phyloP scores from a whole-genome alignment of 106 monocot species.

The Phalaenopsis aphrodite region DNA sequence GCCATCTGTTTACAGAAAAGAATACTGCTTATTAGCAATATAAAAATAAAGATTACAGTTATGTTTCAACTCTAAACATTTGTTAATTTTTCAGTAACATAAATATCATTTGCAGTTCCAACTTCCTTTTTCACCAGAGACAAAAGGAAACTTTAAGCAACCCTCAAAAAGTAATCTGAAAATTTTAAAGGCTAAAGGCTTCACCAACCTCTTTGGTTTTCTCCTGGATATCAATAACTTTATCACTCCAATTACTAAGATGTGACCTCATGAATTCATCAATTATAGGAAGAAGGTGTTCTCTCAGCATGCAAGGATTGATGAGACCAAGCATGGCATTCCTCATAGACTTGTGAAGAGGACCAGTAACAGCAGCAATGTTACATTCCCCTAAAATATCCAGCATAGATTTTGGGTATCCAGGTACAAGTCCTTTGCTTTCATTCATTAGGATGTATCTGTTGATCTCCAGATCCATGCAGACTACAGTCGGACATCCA shows the following conservation, averaged over 20 bases:
- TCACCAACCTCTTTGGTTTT: constrained; percentile 73
- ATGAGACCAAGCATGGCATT: constrained; percentile 58
- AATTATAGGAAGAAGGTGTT: constrained; percentile 63
- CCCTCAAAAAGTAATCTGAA: too few species aligned
- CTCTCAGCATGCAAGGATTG: constrained; percentile 59
- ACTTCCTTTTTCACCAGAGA: background rate
- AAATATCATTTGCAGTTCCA: background rate
- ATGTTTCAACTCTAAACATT: background rate
- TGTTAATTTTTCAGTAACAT: background rate
- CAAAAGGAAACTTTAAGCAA: background rate
- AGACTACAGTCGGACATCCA: constrained; percentile 87
- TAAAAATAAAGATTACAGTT: background rate
- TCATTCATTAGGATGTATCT: constrained; percentile 80
- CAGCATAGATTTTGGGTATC: constrained; percentile 91
- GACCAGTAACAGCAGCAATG: constrained; percentile 80
- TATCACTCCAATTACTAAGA: constrained; percentile 40
- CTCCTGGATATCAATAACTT: constrained; percentile 65
- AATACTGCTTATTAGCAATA: background rate
- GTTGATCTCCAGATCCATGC: constrained; percentile 92
- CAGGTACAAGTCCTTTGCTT: constrained; percentile 78
- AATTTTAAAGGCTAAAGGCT: background rate
- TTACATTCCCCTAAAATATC: constrained; percentile 76
- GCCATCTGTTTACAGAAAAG: constrained; percentile 60
- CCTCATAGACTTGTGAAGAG: constrained; percentile 76
- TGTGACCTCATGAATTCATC: constrained; percentile 76